phyloP scores from a whole-genome alignment of 148 eudicot species.

The Spergularia marina region DNA sequence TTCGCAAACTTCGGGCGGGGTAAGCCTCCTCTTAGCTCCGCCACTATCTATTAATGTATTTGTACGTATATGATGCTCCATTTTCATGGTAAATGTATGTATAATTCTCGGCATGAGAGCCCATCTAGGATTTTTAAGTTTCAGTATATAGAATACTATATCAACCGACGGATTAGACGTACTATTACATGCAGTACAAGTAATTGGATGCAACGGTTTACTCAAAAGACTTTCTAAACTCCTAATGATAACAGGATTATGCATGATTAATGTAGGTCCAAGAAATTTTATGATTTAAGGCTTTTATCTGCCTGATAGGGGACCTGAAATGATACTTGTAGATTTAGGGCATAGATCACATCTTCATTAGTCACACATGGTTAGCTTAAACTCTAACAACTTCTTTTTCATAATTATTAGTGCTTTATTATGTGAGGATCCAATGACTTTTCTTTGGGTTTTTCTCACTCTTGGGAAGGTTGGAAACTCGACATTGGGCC shows the following conservation, averaged over 20 bases:
- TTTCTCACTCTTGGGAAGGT: constrained; percentile 36
- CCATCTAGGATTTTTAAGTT: too few relatives aligned
- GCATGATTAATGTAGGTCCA: constrained; percentile 45
- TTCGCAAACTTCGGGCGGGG: too few relatives aligned
- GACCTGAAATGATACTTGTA: constrained; percentile 56
- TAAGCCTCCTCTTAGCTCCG: too few relatives aligned
- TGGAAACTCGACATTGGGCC: constrained; percentile 41
- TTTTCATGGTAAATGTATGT: too few relatives aligned
- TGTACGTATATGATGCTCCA: too few relatives aligned
- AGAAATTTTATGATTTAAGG: constrained; percentile 25
- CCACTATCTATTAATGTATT: too few relatives aligned
- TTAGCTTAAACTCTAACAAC: constrained; percentile 32
- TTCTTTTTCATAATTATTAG: constrained; percentile 12
- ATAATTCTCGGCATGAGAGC: too few relatives aligned
- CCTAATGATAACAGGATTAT: constrained; percentile 33
- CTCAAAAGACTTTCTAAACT: background rate
- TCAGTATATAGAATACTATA: too few relatives aligned
- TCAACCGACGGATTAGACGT: too few relatives aligned
- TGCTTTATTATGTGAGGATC: constrained; percentile 29
- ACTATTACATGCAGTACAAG: too few relatives aligned
- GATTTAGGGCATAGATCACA: constrained; percentile 40
- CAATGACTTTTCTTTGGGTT: constrained; percentile 39
- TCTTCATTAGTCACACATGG: constrained; percentile 32
- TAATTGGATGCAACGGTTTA: too few relatives aligned
- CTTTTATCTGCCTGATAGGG: constrained; percentile 33